A percentile compares a stretch with the other conserved stretches of the same genome.
Conservation (phyloP, 192 early-diverging fungal species). For the Coemansia javaensis region DNA sequence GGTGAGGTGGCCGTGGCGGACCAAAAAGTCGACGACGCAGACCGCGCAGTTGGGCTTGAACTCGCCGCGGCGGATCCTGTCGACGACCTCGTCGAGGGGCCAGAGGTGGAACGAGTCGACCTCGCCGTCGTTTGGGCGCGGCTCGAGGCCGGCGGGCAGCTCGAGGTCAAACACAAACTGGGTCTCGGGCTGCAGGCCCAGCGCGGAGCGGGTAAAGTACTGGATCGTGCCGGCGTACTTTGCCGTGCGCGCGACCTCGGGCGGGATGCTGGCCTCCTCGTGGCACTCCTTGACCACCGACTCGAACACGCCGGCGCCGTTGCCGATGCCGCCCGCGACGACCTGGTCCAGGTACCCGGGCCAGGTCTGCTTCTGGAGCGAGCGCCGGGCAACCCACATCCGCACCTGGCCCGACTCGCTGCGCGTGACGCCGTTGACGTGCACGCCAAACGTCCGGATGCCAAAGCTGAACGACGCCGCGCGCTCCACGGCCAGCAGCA, state of each 20-base stretch:
- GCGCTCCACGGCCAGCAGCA: constrained; percentile 71
- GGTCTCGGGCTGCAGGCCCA: constrained; percentile 74
- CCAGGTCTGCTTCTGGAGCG: constrained; percentile 77
- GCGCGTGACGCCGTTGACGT: constrained; percentile 71
- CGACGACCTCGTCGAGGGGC: constrained; percentile 54
- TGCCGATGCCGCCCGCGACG: constrained; percentile 74
- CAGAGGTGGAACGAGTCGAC: constrained; percentile 15
- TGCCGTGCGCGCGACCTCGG: constrained; percentile 52
- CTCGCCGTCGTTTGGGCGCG: constrained; percentile 24
- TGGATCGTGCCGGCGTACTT: constrained; percentile 59
- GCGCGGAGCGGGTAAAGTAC: constrained; percentile 60
- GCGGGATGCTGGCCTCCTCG: constrained; percentile 80
- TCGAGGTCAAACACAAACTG: constrained; percentile 85
- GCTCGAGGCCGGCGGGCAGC: constrained; percentile 56
- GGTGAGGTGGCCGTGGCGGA: constrained; percentile 67
- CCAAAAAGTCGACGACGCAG: constrained; percentile 76
- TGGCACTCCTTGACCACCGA: constrained; percentile 81
- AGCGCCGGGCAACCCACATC: constrained; percentile 88
- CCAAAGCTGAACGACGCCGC: constrained; percentile 77
- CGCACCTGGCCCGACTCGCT: constrained; percentile 37
- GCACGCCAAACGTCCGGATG: constrained; percentile 79
- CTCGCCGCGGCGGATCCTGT: constrained; percentile 40
- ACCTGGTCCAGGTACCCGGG: constrained; percentile 77
- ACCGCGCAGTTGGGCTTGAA: constrained; percentile 88
- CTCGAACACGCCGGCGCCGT: constrained; percentile 46